These are phyloP conservation scores for Gossypium armourianum DNA, from an alignment of 441 rosid genomes.

Conservation along the genomic window DNA sequence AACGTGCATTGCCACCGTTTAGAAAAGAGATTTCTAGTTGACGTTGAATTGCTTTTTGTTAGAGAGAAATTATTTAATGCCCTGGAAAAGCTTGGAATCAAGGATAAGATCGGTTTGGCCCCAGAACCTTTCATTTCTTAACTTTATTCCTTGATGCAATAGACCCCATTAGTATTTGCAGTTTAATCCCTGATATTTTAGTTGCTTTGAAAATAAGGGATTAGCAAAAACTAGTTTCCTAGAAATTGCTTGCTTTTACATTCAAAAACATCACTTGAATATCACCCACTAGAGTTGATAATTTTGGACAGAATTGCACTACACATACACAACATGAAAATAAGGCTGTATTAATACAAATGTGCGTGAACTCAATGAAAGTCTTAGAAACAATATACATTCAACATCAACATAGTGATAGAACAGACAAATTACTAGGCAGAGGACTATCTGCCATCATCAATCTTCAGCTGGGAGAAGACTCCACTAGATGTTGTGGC, in stretches of 20 bases:
- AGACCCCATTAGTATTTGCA: not conserved
- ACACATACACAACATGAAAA: no score
- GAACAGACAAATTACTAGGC: not conserved
- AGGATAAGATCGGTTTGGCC: not conserved
- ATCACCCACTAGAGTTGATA: no score
- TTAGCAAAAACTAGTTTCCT: not conserved
- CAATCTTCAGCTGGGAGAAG: conserved; percentile 13
- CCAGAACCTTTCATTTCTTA: not conserved
- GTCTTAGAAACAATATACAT: not conserved
- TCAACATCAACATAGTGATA: not conserved
- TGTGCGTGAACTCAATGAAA: not conserved
- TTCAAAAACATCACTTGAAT: not conserved
- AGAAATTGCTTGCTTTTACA: not conserved
- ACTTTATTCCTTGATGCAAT: not conserved
- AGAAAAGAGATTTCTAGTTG: not conserved
- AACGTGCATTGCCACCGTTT: not conserved
- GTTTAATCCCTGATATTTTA: not conserved
- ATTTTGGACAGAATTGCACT: no score
- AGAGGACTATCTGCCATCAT: conserved; percentile 7
- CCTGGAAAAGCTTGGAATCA: not conserved
- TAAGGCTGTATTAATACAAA: not conserved
- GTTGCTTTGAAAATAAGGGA: not conserved
- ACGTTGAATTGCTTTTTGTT: not conserved
- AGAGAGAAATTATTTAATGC: not conserved
- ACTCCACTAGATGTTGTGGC: not conserved